These are phyloP conservation scores for Trichoderma sp. DNA, from an alignment of 2,329 filamentous ascomycete species.

Conservation along the genomic window DNA sequence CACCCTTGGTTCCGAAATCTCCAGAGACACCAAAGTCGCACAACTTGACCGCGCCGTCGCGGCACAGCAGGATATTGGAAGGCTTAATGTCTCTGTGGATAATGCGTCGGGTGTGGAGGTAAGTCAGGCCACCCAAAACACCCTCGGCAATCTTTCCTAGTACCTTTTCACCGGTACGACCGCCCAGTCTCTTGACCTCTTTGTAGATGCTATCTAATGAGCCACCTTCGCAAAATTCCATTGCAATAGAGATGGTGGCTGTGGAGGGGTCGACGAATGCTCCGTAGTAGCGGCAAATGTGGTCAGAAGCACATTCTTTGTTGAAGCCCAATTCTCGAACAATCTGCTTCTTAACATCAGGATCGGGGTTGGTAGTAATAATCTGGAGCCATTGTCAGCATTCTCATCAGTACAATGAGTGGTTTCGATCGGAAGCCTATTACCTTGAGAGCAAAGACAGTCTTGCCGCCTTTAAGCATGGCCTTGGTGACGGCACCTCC, in stretches of 20 bases:
- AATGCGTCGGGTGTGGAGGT: constrained; percentile 93
- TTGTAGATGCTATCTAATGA: constrained; percentile 96
- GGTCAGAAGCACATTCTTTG: constrained; percentile 92
- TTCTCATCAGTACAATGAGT: constrained; percentile 16
- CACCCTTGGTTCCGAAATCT: constrained; percentile 97
- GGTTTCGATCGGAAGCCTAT: constrained; percentile 31
- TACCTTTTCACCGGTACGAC: constrained; percentile 94
- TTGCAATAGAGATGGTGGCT: constrained; percentile 95
- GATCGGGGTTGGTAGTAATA: constrained; percentile 97
- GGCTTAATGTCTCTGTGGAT: constrained; percentile 99
- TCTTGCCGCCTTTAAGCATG: constrained; percentile 87
- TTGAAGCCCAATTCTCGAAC: constrained; percentile 96
- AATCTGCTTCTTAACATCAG: constrained; percentile 98
- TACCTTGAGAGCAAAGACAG: constrained; percentile 94
- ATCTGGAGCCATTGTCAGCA: constrained; percentile 60
- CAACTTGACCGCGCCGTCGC: constrained; percentile 91
- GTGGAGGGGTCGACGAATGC: constrained; percentile 96
- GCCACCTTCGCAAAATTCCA: constrained; percentile 98
- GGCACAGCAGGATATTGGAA: constrained; percentile 92
- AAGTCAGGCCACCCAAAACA: constrained; percentile 89
- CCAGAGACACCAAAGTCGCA: constrained; percentile 98
- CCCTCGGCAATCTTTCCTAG: constrained; percentile 96
- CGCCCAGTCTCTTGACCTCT: constrained; percentile 93
- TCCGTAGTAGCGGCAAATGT: constrained; percentile 97
- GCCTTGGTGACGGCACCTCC: constrained; percentile 94